Base-by-base conservation (phyloP, 306 rosid genomes). In the Fagus sylvatica region DNA sequence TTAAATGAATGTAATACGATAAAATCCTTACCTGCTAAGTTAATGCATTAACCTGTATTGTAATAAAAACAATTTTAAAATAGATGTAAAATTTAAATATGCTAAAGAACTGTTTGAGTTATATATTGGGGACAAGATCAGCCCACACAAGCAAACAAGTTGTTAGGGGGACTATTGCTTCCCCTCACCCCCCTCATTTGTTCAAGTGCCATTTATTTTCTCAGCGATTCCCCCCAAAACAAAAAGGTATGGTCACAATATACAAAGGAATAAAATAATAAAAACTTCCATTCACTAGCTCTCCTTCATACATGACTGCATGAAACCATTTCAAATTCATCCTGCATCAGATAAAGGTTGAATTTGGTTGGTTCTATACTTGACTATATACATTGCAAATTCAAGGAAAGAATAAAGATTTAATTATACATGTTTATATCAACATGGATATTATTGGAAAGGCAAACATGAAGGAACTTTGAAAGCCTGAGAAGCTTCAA, bases 381-480 rank as follows among this genome's bases (percentile, higher is more conserved):
- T 53, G 8, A 72, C 80, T 77, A 87, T 82, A 73, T 85, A 87
- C 88, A 82, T 4, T 53, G 36, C 19, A 55, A 83, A 72, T 78
- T 51, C 53, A 42, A 74, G 79, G 69, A 76, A 69, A 66, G 67
- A 40, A 39, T 65, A 4, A n/a, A 10, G 77, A 65, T 71, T 74
- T 71, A 78, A 74, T 71, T 60, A 5, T 53, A 59, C 78, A 73
- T 33, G 22, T 28, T 55, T 67, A 71, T 71, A 80, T 76, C 80
- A 82, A 74, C 88, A 60, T 19, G 43, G 69, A 57, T 72, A 76
- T 84, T 82, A 84, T 87, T 84, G 74, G 73, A 76, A 82, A 83
- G 51, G 40, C 56, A 81, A 79, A 77, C 76, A 28, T 15, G 53
- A 70, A 49, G 42, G 65, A 53, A 30, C 74, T 71, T 80, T 78